Percentiles rank a stretch among this genome's conserved stretches.
Evolutionary conservation across 2,329 filamentous ascomycete species (phyloP).

Genomic region (Penicillium sclerotiorum): DNA sequence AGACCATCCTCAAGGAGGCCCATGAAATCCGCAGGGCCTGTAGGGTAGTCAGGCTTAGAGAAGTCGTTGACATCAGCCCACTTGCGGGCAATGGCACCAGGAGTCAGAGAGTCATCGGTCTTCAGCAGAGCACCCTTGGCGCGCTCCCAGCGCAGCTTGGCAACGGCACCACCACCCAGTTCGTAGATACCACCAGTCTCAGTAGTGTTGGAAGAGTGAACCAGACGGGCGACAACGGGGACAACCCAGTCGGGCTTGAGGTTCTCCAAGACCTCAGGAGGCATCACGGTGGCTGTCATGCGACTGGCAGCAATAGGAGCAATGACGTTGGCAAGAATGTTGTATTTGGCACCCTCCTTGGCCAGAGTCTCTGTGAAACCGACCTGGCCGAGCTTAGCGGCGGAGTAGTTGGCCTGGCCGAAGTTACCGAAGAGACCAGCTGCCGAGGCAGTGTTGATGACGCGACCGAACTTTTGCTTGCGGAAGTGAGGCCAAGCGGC

Average conservation of each 20-base stretch:
- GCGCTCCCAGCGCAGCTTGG: constrained; percentile 95
- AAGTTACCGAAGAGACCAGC: constrained; percentile 95
- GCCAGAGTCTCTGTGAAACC: constrained; percentile 97
- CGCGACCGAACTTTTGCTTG: constrained; percentile 96
- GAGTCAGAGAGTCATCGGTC: constrained; percentile 84
- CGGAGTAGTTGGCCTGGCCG: constrained; percentile 95
- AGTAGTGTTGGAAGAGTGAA: constrained; percentile 77
- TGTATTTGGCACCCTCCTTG: constrained; percentile 97
- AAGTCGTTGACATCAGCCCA: constrained; percentile 90
- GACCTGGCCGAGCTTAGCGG: constrained; percentile 91
- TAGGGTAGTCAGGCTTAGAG: constrained; percentile 78
- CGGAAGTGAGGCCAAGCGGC: constrained; percentile 97
- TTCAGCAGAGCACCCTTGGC: constrained; percentile 86
- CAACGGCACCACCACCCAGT: constrained; percentile 86
- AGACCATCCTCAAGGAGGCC: constrained; percentile 79
- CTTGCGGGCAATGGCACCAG: constrained; percentile 82
- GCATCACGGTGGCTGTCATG: constrained; percentile 95
- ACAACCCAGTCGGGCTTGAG: constrained; percentile 95
- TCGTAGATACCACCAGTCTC: constrained; percentile 93
- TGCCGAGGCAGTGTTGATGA: constrained; percentile 97
- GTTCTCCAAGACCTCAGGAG: constrained; percentile 82
- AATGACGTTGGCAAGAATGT: constrained; percentile 93
- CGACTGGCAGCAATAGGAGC: constrained; percentile 92
- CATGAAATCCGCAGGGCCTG: constrained; percentile 85
- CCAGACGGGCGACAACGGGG: constrained; percentile 83